Evolutionary conservation across 768 basidiomycete species (phyloP).

Genomic region (Porphyrellus cyaneotinctus): DNA sequence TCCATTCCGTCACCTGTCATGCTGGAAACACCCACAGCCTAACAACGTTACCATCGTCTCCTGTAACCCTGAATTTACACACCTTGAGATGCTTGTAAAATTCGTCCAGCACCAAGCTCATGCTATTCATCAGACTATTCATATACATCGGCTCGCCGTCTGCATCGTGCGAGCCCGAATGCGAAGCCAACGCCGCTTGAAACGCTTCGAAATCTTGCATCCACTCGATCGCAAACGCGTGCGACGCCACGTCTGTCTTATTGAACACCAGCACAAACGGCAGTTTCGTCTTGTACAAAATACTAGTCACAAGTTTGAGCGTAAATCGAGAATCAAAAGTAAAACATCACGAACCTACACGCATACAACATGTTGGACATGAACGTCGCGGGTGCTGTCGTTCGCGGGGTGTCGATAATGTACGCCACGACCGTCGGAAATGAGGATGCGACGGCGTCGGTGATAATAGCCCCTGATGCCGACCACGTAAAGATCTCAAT

Average conservation of each 20-base stretch:
- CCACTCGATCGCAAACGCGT: constrained; percentile 94
- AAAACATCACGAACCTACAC: constrained; percentile 61
- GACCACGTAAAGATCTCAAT: constrained; percentile 99
- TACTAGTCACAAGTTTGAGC: constrained; percentile 43
- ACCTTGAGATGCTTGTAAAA: constrained; percentile 97
- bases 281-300: constrained; percentile 95
- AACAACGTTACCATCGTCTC: not conserved
- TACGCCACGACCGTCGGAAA: constrained; percentile 95
- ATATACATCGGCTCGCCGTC: constrained; percentile 96
- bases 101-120: constrained; percentile 97
- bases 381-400: constrained; percentile 92
- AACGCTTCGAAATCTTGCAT: constrained; percentile 98
- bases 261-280: constrained; percentile 99
- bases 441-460: constrained; percentile 90
- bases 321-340: not conserved
- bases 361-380: constrained; percentile 99
- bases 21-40: constrained; percentile 96
- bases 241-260: constrained; percentile 90
- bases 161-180: constrained; percentile 61
- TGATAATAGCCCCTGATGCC: constrained; percentile 97
- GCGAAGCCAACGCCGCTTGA: constrained; percentile 78
- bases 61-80: constrained; percentile 13
- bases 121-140: constrained; percentile 98
- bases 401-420: constrained; percentile 94
- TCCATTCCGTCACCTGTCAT: constrained; percentile 92